These are phyloP conservation scores for Xylaria sp. DNA, from an alignment of 2,329 filamentous ascomycete genomes.

Conservation along the genomic window DNA sequence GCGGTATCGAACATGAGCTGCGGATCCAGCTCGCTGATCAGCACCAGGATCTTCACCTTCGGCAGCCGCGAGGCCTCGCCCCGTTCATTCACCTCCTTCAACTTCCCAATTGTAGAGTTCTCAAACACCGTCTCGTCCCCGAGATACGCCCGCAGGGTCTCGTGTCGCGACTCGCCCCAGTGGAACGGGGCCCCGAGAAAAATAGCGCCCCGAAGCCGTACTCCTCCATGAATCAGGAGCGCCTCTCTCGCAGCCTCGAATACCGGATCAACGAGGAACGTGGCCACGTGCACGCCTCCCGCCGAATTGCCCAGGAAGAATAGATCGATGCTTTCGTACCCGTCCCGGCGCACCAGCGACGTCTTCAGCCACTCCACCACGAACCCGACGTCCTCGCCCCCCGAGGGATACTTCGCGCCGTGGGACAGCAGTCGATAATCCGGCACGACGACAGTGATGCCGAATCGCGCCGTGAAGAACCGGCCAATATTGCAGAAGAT, in stretches of 20 bases:
- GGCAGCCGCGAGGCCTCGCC: slow-evolving; percentile 30
- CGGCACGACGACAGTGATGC: slow-evolving; percentile 51
- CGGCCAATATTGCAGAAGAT: slow-evolving; percentile 54
- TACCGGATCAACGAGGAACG: slow-evolving; percentile 49
- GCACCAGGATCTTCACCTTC: slow-evolving; percentile 40
- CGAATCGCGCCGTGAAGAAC: slow-evolving; percentile 52
- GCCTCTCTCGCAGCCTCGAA: slow-evolving; percentile 40
- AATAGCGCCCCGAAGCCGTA: slow-evolving; percentile 41
- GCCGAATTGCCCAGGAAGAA: slow-evolving; percentile 56
- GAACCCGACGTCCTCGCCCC: slow-evolving; percentile 53
- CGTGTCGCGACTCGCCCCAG: slow-evolving; percentile 41
- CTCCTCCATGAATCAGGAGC: slow-evolving; percentile 30
- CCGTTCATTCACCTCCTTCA: slow-evolving; percentile 39
- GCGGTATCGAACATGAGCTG: slow-evolving; percentile 41
- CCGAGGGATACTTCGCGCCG: slow-evolving; percentile 54
- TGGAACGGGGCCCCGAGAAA: slow-evolving; percentile 46
- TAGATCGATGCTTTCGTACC: slow-evolving; percentile 49
- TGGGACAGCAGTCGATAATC: slow-evolving; percentile 55
- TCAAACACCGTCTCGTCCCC: slow-evolving; percentile 42
- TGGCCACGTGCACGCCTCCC: slow-evolving; percentile 53
- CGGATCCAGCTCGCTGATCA: slow-evolving; percentile 47
- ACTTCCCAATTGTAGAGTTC: slow-evolving; percentile 40
- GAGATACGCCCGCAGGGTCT: slow-evolving; percentile 41
- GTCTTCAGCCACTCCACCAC: slow-evolving; percentile 52
- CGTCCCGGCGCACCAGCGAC: slow-evolving; percentile 40